Base-by-base conservation (phyloP, 768 basidiomycete species). In the Coprinellus aureogranulatus region DNA sequence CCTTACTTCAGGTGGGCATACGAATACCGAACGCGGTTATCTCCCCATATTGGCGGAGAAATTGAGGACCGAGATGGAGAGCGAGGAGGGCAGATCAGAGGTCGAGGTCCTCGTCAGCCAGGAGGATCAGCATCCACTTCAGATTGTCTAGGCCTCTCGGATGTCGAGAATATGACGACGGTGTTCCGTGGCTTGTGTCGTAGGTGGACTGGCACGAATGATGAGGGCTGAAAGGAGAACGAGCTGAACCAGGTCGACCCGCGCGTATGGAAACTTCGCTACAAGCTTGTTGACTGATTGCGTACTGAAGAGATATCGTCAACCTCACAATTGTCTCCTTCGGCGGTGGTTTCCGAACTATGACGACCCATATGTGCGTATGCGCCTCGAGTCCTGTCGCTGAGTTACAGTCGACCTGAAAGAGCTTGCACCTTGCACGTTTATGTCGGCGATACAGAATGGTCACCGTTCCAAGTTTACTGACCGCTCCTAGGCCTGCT, bases 1-100 rank as follows among this genome's bases (percentile, higher is more conserved):
- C 57, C 45, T 46, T 27, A 39, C 50, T 44, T 39, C 62, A 92
- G 90, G 89, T 68, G 92, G 92, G 18, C 96, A 98, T 73, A 90
- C 92, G 16, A 94, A 94, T 72, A 95, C 95, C 44, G 96, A 98
- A 75, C 89, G 95, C 30, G 93, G 93, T 0, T 98, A 92, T 73
- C 87, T 98, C 54, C 83, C 87, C 18, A 75, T 84, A 23, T 81
- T 98, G 30, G 86, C 87, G 39, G 71, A 76, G 12, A 87, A 84
- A 71, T 77, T 98, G 59, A 67, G 70, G 59, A 62, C 67, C 48
- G 82, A 87, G 68, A 74, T 90, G 59, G 70, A 64, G 39, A 69
- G 71, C 44, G 65, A 72, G 51, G 70, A 69, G 20, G 68, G 63
- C 59, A 65, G 62, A 34, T 34, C 67, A 37, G 78, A 73, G 23